Evolutionary conservation across 306 rosid species (phyloP).

Genomic region (Urtica urens): DNA sequence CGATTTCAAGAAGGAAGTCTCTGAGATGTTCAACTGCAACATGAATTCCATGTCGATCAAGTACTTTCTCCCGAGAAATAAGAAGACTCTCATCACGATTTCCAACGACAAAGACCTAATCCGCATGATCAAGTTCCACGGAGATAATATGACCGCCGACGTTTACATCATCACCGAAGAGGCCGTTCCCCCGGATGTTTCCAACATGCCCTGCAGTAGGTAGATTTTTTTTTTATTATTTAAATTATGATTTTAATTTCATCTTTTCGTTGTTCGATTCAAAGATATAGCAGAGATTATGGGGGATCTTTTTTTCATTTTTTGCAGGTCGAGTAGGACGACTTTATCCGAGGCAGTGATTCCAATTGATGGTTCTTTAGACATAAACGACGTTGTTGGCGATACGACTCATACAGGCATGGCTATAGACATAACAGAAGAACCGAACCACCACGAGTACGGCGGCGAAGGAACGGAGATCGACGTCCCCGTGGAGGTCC

Average conservation of each 20-base stretch:
- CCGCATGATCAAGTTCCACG: constrained; percentile 83
- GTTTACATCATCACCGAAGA: constrained; percentile 57
- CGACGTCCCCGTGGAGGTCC: constrained; percentile 29
- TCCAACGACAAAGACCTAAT: constrained; percentile 91
- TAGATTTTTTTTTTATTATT: constrained; percentile 15
- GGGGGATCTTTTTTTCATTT: constrained; percentile 11
- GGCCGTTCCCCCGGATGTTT: constrained; percentile 40
- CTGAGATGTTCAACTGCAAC: constrained; percentile 64
- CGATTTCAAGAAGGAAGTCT: constrained; percentile 65
- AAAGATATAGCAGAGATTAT: too few relatives aligned
- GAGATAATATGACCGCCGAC: constrained; percentile 46
- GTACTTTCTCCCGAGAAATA: constrained; percentile 88
- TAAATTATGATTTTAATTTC: constrained; percentile 16
- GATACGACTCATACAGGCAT: constrained; percentile 25
- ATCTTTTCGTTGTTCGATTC: neutral
- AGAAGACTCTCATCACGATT: constrained; percentile 77
- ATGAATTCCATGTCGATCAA: constrained; percentile 42
- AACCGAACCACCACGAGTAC: constrained; percentile 41
- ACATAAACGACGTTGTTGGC: constrained; percentile 28
- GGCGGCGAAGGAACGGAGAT: too few relatives aligned
- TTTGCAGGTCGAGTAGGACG: constrained; percentile 89
- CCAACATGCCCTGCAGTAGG: constrained; percentile 92
- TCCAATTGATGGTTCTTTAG: constrained; percentile 36
- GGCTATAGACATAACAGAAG: constrained; percentile 35
- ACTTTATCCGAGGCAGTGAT: constrained; percentile 79